Evolutionary conservation across 2,329 filamentous ascomycete species (phyloP), one percentile per base, ranked within the genome.

Genomic region (Xylariaceae sp.): DNA sequence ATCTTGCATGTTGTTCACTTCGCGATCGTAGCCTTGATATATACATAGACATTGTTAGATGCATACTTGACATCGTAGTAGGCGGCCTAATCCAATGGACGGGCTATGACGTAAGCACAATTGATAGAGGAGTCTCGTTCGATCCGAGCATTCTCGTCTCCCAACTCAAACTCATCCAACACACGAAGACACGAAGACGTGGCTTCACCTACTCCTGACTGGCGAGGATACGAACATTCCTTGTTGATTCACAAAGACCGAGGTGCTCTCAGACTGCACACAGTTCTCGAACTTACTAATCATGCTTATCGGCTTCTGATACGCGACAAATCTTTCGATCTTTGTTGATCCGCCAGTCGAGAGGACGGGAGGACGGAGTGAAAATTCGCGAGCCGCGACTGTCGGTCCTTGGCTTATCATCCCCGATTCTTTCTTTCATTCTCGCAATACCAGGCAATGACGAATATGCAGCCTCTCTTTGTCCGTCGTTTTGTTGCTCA

Each of bases 271-370:
- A 47, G n/a, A 50, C 15, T 18, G 48, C 10, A 18, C 35, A 37
- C 44, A 34, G 44, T 53, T 45, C 35, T 35, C 6, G 35, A 37
- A 23, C 53, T 47, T 42, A 17, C 17, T 6, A 5, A 42, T n/a
- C 42, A 45, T 45, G 9, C 51, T 45, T 35, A 48, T 54, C 48
- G 23, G 42, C 51, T 60, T 60, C 50, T 50, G 53, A 56, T 47
- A 50, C 53, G 62, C 63, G 63, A 58, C 42, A 62, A 55, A 64
- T 47, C 8, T 30, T 23, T n/a, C 30, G 6, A 53, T 60, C 60
- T 65, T 66, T 69, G 67, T 69, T 58, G 56, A 39, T 15, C 50
- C 35, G 55, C 11, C 11, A 13, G 39, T 39, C 51, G 55, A 63
- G 55, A 54, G 62, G 53, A 58, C 39, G 35, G 45, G 23, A 5